Base-by-base conservation (phyloP, 106 monocot genomes). In the Dendrobium chrysotoxum region DNA sequence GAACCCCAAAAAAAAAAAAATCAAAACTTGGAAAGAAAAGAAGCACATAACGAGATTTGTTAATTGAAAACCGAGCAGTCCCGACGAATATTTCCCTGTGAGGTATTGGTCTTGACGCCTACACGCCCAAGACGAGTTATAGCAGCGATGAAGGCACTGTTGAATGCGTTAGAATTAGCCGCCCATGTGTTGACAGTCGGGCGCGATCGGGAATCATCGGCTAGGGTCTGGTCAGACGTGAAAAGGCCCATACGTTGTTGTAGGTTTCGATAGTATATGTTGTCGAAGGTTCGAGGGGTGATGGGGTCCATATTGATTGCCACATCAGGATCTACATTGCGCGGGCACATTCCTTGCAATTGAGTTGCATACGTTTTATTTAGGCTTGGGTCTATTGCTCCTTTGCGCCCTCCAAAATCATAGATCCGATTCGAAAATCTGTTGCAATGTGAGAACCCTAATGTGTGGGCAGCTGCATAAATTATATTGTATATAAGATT, bases 271-370 rank as follows among this genome's bases (percentile, higher is more conserved):
- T 45, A 88, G 78, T 88, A 88, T 9, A 58, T 55, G 75, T 86
- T 88, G 83, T 88, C 88, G 55, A 88, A 88, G 85, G 83, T 66
- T 10, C 50, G 39, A 2, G 89, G 91, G 86, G 90, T 90, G 75
- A 82, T 75, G 3, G 74, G 75, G 80, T 88, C 88, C 45, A 88
- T 80, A 75, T 30, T 46, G 25, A 82, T 76, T 42, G 67, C 82
- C 28, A 82, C 25, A 30, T 50, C 10, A 3, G 82, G 45, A 41
- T 54, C 67, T 20, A 67, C 64, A 1, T 82, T 82, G 45, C 58
- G 28, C 9, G 76, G 82, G 50, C 82, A 82, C 76, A 65, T 67
- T 13, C 4, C 40, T 13, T 65, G 79, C 10, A 93, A 81, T 74
- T 91, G 82, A 9, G 31, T 40, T 68, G 87, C 90, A 41, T 90